phyloP scores from a whole-genome alignment of 2,329 filamentous ascomycete genomes.

The Penicillium frequentans region DNA sequence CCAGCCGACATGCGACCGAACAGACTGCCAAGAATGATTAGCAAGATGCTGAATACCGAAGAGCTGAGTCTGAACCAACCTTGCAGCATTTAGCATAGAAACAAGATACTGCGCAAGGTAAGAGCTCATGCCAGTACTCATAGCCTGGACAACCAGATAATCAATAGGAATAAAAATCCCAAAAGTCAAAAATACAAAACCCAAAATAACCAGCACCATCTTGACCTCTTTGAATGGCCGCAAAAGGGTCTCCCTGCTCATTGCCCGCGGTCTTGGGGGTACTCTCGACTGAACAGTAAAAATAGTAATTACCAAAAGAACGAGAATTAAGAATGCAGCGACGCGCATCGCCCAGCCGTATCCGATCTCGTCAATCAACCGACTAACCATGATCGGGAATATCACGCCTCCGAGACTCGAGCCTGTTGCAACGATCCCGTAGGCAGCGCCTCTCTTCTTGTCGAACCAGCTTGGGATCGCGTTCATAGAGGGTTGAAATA shows the following conservation, averaged over 20 bases:
- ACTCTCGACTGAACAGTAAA: conserved; percentile 52
- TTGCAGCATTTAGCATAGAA: conserved; percentile 20
- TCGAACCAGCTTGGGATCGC: conserved; percentile 52
- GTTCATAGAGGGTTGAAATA: conserved; percentile 45
- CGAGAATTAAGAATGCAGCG: conserved; percentile 61
- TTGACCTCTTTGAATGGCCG: conserved; percentile 26
- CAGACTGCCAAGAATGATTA: conserved; percentile 8
- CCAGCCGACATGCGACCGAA: conserved; percentile 19
- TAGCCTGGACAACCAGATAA: conserved; percentile 19
- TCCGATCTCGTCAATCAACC: conserved; percentile 53
- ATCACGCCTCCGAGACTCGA: conserved; percentile 58
- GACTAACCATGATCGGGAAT: conserved; percentile 61
- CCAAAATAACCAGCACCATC: conserved; percentile 22
- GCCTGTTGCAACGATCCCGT: conserved; percentile 53
- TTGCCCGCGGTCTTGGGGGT: conserved; percentile 25
- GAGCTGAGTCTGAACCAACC: background rate
- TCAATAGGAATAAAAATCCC: conserved; percentile 31
- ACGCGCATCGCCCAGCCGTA: conserved; percentile 59
- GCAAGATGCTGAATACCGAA: too few relatives aligned
- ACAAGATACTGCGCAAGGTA: conserved; percentile 19
- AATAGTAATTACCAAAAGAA: conserved; percentile 53
- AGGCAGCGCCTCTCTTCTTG: conserved; percentile 51
- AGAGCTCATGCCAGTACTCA: conserved; percentile 15
- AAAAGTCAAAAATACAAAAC: conserved; percentile 27
- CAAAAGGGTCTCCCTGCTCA: conserved; percentile 2